Conservation (phyloP, 805 yeast species). For the Monosporozyma unispora region DNA sequence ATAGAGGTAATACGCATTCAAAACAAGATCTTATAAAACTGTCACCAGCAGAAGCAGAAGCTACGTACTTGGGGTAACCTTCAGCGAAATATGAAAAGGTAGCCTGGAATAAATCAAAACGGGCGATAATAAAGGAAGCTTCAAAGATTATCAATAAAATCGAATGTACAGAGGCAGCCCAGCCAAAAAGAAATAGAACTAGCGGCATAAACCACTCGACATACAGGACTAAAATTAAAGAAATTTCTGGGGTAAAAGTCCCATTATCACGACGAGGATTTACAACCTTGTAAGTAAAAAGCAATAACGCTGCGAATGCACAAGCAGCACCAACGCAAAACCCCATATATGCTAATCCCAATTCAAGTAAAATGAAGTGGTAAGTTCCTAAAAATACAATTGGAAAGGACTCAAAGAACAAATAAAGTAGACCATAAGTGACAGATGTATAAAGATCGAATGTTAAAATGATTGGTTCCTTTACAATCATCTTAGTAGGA, state of each 20-base stretch:
- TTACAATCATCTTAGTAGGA: constrained; percentile 40
- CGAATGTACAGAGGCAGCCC: constrained; percentile 45
- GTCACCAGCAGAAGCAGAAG: constrained; percentile 53
- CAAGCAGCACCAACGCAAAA: constrained; percentile 36
- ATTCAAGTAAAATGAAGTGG: constrained; percentile 39
- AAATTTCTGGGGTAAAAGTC: constrained; percentile 34
- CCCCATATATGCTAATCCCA: constrained; percentile 40
- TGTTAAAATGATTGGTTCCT: constrained; percentile 48
- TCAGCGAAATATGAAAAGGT: constrained; percentile 41
- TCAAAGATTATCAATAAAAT: constrained; percentile 39
- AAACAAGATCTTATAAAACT: constrained; percentile 40
- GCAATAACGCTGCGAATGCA: constrained; percentile 30
- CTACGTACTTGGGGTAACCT: constrained; percentile 41
- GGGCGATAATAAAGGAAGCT: constrained; percentile 32
- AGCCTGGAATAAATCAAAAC: constrained; percentile 42
- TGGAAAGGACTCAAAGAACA: constrained; percentile 56
- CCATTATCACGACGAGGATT: constrained; percentile 21
- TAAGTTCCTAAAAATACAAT: constrained; percentile 39
- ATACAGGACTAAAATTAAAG: constrained; percentile 32
- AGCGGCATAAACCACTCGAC: constrained; percentile 37
- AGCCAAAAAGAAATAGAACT: constrained; percentile 40
- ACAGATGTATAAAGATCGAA: constrained; percentile 44
- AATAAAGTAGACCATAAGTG: constrained; percentile 42
- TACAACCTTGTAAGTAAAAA: constrained; percentile 21
- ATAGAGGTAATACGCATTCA: constrained; percentile 55